Percentiles rank a stretch among this genome's conserved stretches.
These are phyloP conservation scores for Leccinum ponderosum DNA, from an alignment of 1,284 basidiomycete genomes.

Conservation along the genomic window DNA sequence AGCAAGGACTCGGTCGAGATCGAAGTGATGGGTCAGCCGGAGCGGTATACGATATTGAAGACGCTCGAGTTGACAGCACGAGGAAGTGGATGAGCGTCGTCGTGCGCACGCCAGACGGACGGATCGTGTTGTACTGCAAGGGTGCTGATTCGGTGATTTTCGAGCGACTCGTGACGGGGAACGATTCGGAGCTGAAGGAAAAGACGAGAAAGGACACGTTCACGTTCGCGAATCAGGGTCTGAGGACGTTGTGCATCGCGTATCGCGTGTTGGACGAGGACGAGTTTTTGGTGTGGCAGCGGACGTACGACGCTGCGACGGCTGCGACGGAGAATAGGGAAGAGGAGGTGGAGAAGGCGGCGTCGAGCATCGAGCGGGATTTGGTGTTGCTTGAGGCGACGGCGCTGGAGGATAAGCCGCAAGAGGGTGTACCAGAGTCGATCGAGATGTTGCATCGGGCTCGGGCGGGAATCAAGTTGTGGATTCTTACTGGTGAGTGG, in stretches of 20 bases:
- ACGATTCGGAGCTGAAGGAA: slow-evolving; percentile 75
- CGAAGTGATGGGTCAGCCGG: slow-evolving; percentile 87
- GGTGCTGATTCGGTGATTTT: slow-evolving; percentile 98
- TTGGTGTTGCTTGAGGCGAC: slow-evolving; percentile 90
- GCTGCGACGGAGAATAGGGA: slow-evolving; percentile 80
- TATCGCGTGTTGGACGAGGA: slow-evolving; percentile 80
- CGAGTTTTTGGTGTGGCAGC: slow-evolving; percentile 85
- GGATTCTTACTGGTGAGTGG: slow-evolving; percentile 81
- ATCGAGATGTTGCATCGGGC: slow-evolving; percentile 81
- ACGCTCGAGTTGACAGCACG: slow-evolving; percentile 92
- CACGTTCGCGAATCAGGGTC: slow-evolving; percentile 88
- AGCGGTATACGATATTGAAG: slow-evolving; percentile 80
- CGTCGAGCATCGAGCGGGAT: slow-evolving; percentile 84
- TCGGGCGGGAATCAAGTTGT: slow-evolving; percentile 93
- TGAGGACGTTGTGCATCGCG: slow-evolving; percentile 91
- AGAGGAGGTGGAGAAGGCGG: slow-evolving; percentile 88
- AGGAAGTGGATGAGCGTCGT: slow-evolving; percentile 94
- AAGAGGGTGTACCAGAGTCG: slow-evolving; percentile 95
- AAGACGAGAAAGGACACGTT: slow-evolving; percentile 88
- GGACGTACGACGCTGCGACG: slow-evolving; percentile 79
- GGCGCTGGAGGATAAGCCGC: slow-evolving; percentile 95
- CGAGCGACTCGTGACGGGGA: slow-evolving; percentile 74
- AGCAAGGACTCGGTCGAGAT: slow-evolving; percentile 81
- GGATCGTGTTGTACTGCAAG: slow-evolving; percentile 87
- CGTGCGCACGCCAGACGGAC: slow-evolving; percentile 81